A percentile compares a stretch with the other conserved stretches of the same genome.
Evolutionary conservation across 1,284 basidiomycete species (phyloP).

Genomic region (Erythrobasidium hasegawianum): DNA sequence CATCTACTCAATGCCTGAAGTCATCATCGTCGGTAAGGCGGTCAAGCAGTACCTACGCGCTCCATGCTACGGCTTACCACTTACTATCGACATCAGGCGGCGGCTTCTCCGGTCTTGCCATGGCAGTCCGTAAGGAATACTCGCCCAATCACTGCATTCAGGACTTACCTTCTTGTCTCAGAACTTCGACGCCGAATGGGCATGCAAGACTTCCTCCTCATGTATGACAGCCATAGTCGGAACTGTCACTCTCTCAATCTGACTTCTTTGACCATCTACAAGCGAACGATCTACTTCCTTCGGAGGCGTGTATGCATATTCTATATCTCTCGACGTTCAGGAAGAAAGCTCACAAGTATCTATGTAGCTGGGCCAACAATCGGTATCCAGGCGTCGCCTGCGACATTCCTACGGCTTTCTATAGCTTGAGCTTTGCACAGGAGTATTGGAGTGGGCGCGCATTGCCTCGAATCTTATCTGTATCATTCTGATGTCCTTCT

Average conservation of each 20-base stretch:
- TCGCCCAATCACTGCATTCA: no score
- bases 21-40: slow-evolving; percentile 28
- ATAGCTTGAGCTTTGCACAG: slow-evolving; percentile 27
- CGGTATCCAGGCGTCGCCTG: slow-evolving; percentile 23
- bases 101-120: slow-evolving; percentile 23
- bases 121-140: slow-evolving; percentile 26
- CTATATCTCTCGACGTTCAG: no score
- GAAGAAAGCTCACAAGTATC: no score
- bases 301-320: slow-evolving; percentile 22
- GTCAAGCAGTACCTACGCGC: no score
- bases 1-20: slow-evolving; percentile 20
- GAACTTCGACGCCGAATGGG: slow-evolving; percentile 31
- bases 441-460: slow-evolving; percentile 31
- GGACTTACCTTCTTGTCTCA: background rate
- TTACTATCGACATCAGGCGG: slow-evolving; percentile 11
- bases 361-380: slow-evolving; percentile 21
- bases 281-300: slow-evolving; percentile 4
- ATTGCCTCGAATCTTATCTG: no score
- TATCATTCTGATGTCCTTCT: background rate
- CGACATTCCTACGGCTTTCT: slow-evolving; percentile 26
- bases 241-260: background rate
- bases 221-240: background rate
- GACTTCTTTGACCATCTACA: background rate
- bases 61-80: background rate
- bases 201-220: slow-evolving; percentile 26